Conservation (phyloP, 2,329 filamentous ascomycete genomes). For the Apiospora pterosperma region DNA sequence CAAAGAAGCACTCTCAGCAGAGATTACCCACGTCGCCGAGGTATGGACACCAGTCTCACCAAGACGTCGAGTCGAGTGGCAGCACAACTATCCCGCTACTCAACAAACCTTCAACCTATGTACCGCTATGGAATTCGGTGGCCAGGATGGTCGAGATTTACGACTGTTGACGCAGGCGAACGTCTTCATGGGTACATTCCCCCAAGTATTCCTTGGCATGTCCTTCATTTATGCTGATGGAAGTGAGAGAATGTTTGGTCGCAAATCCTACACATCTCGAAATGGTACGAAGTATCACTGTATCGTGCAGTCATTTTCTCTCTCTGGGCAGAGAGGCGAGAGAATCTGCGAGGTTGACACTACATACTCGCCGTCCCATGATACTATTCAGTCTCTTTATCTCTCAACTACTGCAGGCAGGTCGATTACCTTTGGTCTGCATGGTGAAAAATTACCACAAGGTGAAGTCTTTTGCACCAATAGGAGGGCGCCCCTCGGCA, state of each 20-base stretch:
- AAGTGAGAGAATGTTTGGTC: conserved; percentile 15
- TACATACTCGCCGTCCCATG: conserved; percentile 3
- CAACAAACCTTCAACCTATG: conserved; percentile 14
- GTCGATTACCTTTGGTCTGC: background rate
- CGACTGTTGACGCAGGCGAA: conserved; percentile 10
- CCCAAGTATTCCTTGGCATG: conserved; percentile 14
- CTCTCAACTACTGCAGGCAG: background rate
- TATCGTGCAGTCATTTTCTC: conserved; percentile 13
- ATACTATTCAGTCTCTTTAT: conserved; percentile 12
- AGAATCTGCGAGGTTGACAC: conserved; percentile 9
- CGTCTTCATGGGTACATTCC: conserved; percentile 13
- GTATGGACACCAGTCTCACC: conserved; percentile 17
- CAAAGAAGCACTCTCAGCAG: background rate
- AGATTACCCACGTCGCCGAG: background rate
- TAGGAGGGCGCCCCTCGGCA: background rate
- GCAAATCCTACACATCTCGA: conserved; percentile 3
- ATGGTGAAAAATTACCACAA: background rate
- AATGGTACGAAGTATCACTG: background rate
- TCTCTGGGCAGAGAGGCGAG: conserved; percentile 16
- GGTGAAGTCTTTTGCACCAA: background rate
- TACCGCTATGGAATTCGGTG: conserved; percentile 17
- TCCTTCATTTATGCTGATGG: conserved; percentile 16
- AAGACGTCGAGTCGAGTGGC: conserved; percentile 8
- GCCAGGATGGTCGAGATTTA: conserved; percentile 9
- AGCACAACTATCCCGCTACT: background rate